These are phyloP conservation scores for Fusarium nurragi DNA, from an alignment of 2,329 filamentous ascomycete species.

Conservation along the genomic window DNA sequence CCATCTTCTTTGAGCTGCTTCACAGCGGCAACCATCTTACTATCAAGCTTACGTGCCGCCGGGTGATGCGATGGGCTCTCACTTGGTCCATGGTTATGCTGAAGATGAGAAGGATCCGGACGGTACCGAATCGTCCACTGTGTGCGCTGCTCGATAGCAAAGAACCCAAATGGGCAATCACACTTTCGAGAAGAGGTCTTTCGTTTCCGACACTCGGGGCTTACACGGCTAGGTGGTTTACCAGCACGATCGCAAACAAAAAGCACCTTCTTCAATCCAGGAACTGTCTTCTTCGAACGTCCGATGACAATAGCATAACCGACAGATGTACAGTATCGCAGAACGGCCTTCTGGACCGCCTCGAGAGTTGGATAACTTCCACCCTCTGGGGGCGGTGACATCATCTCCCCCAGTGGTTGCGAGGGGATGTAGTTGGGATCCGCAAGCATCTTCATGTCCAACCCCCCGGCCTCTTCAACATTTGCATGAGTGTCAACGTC, in stretches of 20 bases:
- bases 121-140: conserved; percentile 74
- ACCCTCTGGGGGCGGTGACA: conserved; percentile 71
- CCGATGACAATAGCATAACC: conserved; percentile 76
- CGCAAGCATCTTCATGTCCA: conserved; percentile 60
- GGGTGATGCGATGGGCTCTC: conserved; percentile 74
- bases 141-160: conserved; percentile 72
- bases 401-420: conserved; percentile 66
- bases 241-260: conserved; percentile 74
- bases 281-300: conserved; percentile 73
- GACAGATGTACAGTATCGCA: conserved; percentile 72
- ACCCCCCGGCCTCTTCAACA: conserved; percentile 55
- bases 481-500: conserved; percentile 63
- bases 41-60: conserved; percentile 71
- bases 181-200: conserved; percentile 75
- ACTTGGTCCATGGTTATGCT: conserved; percentile 72
- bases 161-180: conserved; percentile 75
- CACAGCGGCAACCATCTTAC: conserved; percentile 73
- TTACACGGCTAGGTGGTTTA: conserved; percentile 69
- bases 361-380: conserved; percentile 72
- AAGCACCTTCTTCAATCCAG: conserved; percentile 72
- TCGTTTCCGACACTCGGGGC: conserved; percentile 69
- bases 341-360: conserved; percentile 70
- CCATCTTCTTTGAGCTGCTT: conserved; percentile 73
- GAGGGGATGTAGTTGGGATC: conserved; percentile 62
- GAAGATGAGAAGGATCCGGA: conserved; percentile 65